Conservation (phyloP, 257 asterid species). For the Solanum ossicruentum region DNA sequence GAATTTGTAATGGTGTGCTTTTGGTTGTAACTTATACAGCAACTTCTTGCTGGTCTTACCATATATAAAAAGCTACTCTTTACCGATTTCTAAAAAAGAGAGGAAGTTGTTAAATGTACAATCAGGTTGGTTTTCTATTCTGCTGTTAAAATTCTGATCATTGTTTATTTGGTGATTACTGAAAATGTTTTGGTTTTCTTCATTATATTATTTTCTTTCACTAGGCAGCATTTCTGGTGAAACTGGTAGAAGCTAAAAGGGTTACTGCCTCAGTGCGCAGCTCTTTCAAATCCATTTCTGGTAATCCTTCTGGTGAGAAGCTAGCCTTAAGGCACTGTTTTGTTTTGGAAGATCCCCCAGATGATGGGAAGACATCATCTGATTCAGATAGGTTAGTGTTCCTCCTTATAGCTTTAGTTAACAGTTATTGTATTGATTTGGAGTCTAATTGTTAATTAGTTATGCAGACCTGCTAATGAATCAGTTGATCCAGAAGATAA, state of each 20-base stretch:
- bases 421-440: not conserved
- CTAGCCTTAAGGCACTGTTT: constrained; percentile 89
- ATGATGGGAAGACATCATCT: constrained; percentile 22
- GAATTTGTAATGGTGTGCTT: not conserved
- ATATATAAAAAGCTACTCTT: not conserved
- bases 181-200: not conserved
- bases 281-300: constrained; percentile 54
- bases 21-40: not conserved
- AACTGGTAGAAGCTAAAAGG: constrained; percentile 70
- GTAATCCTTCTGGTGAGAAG: constrained; percentile 51
- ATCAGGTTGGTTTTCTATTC: not conserved
- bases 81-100: not conserved
- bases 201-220: not conserved
- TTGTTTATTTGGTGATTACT: not conserved
- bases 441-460: constrained; percentile 13
- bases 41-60: not conserved
- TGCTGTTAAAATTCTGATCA: not conserved
- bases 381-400: constrained; percentile 45
- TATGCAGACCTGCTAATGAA: constrained; percentile 49
- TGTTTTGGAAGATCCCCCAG: constrained; percentile 82
- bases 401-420: constrained; percentile 5
- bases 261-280: constrained; percentile 66
- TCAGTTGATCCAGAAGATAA: constrained; percentile 23
- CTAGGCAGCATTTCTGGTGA: constrained; percentile 79
- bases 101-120: not conserved